A percentile compares a stretch with the other conserved stretches of the same genome.
These are phyloP conservation scores for Teunomyces aglyptinius DNA, from an alignment of 805 yeast species.

Conservation along the genomic window DNA sequence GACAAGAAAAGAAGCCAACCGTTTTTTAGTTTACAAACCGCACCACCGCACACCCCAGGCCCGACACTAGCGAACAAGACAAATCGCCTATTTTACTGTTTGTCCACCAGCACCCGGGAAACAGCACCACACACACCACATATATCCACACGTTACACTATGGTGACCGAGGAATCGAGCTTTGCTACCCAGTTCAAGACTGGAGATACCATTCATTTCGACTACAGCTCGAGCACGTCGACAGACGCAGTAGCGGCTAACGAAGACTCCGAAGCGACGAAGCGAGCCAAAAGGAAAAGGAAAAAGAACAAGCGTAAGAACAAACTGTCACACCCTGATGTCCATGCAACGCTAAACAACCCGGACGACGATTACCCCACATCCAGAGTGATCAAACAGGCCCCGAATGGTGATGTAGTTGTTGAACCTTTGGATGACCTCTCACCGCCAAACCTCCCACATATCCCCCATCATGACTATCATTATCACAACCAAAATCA, in stretches of 20 bases:
- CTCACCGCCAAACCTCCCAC: slow-evolving; percentile 5
- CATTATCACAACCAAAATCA: slow-evolving; percentile 10
- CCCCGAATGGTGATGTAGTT: slow-evolving; percentile 72
- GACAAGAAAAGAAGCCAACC: too few relatives aligned
- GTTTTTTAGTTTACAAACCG: too few relatives aligned
- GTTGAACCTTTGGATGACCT: slow-evolving; percentile 55
- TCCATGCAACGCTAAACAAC: slow-evolving; percentile 49
- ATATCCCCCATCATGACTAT: slow-evolving; percentile 6
- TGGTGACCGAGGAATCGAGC: not conserved
- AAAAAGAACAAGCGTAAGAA: slow-evolving; percentile 25
- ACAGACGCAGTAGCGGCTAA: slow-evolving; percentile 5
- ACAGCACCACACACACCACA: not conserved
- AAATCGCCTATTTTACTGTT: not conserved
- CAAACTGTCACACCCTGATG: slow-evolving; percentile 7
- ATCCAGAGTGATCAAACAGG: slow-evolving; percentile 68
- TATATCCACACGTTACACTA: not conserved
- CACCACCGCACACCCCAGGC: slow-evolving; percentile 2
- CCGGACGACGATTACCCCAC: slow-evolving; percentile 67
- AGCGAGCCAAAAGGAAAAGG: slow-evolving; percentile 26
- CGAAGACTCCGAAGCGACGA: slow-evolving; percentile 1
- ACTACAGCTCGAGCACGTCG: slow-evolving; percentile 11
- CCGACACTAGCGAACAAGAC: not conserved
- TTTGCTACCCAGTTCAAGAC: slow-evolving; percentile 16
- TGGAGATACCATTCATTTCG: slow-evolving; percentile 37
- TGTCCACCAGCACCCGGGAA: not conserved